Conservation (phyloP, 2,329 filamentous ascomycete genomes). For the Capronia epimyces region DNA sequence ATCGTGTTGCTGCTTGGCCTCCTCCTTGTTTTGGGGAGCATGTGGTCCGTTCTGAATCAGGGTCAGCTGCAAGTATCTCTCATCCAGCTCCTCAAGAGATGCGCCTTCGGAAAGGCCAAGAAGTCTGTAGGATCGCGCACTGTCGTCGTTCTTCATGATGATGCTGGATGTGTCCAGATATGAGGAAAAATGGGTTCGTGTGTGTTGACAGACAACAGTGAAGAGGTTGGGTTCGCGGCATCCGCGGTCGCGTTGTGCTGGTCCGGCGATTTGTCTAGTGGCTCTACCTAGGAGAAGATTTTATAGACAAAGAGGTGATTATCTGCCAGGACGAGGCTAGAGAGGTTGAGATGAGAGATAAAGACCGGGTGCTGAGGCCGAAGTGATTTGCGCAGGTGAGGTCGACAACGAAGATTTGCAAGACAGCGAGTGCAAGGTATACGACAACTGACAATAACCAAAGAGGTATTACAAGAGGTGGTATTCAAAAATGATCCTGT, state of each 20-base stretch:
- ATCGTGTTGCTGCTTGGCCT: slow-evolving; percentile 3
- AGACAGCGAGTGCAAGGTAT: not conserved
- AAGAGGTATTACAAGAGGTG: not conserved
- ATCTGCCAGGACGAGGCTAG: too few species aligned
- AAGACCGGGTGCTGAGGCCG: not conserved
- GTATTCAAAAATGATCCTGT: not conserved
- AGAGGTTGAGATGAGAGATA: too few species aligned
- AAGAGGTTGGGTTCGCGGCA: not conserved
- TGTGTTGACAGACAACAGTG: not conserved
- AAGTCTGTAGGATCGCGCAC: not conserved
- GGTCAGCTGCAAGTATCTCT: slow-evolving; percentile 16
- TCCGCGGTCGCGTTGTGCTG: too few species aligned
- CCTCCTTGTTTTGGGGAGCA: not conserved
- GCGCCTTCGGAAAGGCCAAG: slow-evolving; percentile 8
- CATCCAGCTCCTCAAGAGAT: slow-evolving; percentile 15
- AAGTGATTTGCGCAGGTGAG: not conserved
- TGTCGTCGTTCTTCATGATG: slow-evolving; percentile 1
- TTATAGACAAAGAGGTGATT: too few species aligned
- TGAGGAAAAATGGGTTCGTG: not conserved
- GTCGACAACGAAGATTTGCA: not conserved
- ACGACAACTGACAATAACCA: not conserved
- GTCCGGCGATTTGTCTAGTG: too few species aligned
- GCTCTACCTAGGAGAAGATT: too few species aligned
- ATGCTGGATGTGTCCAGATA: not conserved
- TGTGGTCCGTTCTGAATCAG: slow-evolving; percentile 7